Conservation (phyloP, 495 filamentous ascomycete genomes). For the Talaromyces thailandensis region DNA sequence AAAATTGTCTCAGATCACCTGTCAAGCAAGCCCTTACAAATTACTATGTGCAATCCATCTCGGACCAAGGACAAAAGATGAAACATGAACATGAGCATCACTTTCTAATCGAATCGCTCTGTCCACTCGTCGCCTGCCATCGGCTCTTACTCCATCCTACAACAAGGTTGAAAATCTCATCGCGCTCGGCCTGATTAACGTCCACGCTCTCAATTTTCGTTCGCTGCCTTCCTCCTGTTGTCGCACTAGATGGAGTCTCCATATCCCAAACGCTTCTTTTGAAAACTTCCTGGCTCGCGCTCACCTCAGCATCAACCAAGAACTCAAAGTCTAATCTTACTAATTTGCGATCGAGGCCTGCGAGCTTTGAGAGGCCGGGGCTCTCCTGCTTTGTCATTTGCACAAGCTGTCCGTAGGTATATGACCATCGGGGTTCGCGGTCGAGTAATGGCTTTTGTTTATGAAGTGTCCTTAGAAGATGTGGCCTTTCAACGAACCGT, state of each 20-base stretch:
- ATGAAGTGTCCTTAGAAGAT: neutral
- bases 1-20: neutral
- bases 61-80: neutral
- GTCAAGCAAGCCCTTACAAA: neutral
- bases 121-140: constrained; percentile 10
- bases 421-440: neutral
- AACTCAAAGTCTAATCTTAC: constrained; percentile 4
- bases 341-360: neutral
- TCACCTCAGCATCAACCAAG: neutral
- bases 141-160: constrained; percentile 23
- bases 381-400: constrained; percentile 1
- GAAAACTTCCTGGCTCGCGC: neutral
- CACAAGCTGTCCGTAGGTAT: neutral
- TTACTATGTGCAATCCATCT: too few species aligned
- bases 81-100: neutral
- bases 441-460: neutral
- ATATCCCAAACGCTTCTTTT: neutral
- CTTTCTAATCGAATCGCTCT: neutral
- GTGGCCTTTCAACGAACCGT: neutral
- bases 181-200: constrained; percentile 16
- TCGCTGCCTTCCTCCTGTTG: constrained; percentile 5
- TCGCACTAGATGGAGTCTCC: neutral
- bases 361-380: neutral
- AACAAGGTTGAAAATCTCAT: constrained; percentile 29
- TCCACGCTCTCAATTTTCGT: constrained; percentile 8